Evolutionary conservation across 768 basidiomycete genomes (phyloP), one percentile per base, ranked within the genome.

Genomic region (Phlegmacium glaucopus): DNA sequence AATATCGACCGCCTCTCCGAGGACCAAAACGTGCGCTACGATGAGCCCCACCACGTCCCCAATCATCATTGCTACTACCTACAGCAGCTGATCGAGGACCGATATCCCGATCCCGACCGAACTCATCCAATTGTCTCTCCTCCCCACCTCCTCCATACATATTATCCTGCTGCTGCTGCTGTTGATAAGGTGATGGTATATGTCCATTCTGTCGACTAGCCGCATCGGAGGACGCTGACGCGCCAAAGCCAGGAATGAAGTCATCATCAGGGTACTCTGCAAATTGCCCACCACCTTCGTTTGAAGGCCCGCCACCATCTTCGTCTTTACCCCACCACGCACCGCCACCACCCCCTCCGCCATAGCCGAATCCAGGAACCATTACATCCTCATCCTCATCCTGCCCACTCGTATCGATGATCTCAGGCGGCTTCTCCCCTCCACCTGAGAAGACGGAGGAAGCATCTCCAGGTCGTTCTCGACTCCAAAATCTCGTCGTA

Each of bases 401-500:
- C 55, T 80, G 67, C 36, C 80, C 73, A 47, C 74, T 69, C 56
- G 67, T 65, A 59, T 82, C 85, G 13, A 66, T 70, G 32, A 78
- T 70, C 56, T 85, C 86, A 0, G 87, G 86, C 10, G 90, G 91
- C 66, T 89, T 90, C 71, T 92, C 89, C 12, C 88, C 90, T 6
- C 87, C 88, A 7, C 81, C 85, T 0, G 81, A 81, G 64, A 90
- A 90, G 35, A 84, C 89, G 45, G 79, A 81, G n/a, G 78, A 74
- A 1, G 77, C 75, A 56, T 91, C 90, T n/a, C 90, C 89, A 0
- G 90, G 90, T 3, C 90, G 79, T 61, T 93, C 90, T 57, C 95
- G 82, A 40, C 86, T 85, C 95, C 96, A 98, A 77, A 98, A 99
- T n/a, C 94, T 82, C 6, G 95, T 96, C 5, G 96, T 97, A 70